Conservation (phyloP, 805 yeast species). For the Yamadazyma insecticola region DNA sequence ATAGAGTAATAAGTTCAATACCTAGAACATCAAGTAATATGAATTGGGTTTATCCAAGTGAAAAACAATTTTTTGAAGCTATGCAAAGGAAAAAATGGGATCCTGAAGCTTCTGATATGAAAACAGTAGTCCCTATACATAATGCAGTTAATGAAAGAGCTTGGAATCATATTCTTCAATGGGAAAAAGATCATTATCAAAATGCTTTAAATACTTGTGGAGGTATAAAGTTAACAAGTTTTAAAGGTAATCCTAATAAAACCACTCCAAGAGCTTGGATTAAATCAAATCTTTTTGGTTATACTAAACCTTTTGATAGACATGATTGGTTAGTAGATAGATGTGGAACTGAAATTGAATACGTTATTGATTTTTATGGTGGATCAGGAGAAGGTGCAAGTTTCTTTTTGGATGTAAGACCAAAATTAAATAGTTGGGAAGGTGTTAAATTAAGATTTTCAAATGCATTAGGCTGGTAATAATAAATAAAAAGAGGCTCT, state of each 20-base stretch:
- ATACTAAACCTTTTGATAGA: constrained; percentile 84
- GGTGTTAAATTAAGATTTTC: constrained; percentile 69
- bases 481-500: not conserved
- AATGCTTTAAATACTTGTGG: constrained; percentile 56
- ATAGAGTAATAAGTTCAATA: constrained; percentile 73
- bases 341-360: constrained; percentile 79
- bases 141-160: constrained; percentile 91
- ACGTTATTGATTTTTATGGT: constrained; percentile 87
- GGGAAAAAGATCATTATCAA: constrained; percentile 68
- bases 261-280: constrained; percentile 81
- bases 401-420: constrained; percentile 88
- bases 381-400: constrained; percentile 46
- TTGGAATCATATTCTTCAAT: constrained; percentile 75
- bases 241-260: constrained; percentile 83
- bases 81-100: constrained; percentile 89
- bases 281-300: constrained; percentile 62
- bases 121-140: constrained; percentile 88
- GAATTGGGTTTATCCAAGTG: constrained; percentile 95
- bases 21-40: constrained; percentile 62
- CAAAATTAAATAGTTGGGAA: constrained; percentile 77
- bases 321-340: constrained; percentile 92
- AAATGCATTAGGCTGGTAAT: constrained; percentile 36
- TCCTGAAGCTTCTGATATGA: constrained; percentile 80
- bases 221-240: constrained; percentile 77
- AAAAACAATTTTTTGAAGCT: constrained; percentile 90